Evolutionary conservation across 306 rosid genomes (phyloP), one percentile per base, ranked within the genome.

Genomic region (Glycine latifolia): DNA sequence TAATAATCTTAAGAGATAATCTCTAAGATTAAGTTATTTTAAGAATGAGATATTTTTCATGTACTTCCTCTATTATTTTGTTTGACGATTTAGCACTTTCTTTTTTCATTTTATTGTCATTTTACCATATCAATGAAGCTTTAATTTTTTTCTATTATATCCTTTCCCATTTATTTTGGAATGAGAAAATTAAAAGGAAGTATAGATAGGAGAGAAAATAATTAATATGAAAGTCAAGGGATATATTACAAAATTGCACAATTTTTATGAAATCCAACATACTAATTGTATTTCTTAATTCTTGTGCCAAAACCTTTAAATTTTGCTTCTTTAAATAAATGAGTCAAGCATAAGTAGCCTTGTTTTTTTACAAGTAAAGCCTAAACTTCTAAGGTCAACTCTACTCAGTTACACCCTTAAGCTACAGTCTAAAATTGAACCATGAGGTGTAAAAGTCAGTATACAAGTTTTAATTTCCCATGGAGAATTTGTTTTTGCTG

Each of bases 401-500:
- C 9, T 2, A 12, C 70, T 6, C 10, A 35, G 35, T 13, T 37
- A 63, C 70, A 13, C 47, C 47, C 48, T 7, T 13, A 7, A 63
- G 48, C 73, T 55, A 37, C 26, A 50, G 10, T 56, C 58, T 71
- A 73, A 56, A 47, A 47, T 60, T 68, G 44, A 58, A 74, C 33
- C 60, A 8, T 71, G 67, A 35, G 67, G 50, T 58, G 68, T 61
- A 39, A 54, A 80, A 69, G 11, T 65, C 71, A 11, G 55, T 70
- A 60, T 60, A 54, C 59, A 15, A 55, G 62, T 66, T 77, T 44
- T 54, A 55, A 66, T 70, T 53, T 79, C 39, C 16, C 47, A 31
- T 12, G 77, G 65, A 44, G 39, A 77, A 60, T 26, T 48, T 7
- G 6, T 0, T 78, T 58, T 55, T 50, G 43, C 54, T 62, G 4